Evolutionary conservation across 495 filamentous ascomycete species (phyloP).

Genomic region (Haplographium delicatum): DNA sequence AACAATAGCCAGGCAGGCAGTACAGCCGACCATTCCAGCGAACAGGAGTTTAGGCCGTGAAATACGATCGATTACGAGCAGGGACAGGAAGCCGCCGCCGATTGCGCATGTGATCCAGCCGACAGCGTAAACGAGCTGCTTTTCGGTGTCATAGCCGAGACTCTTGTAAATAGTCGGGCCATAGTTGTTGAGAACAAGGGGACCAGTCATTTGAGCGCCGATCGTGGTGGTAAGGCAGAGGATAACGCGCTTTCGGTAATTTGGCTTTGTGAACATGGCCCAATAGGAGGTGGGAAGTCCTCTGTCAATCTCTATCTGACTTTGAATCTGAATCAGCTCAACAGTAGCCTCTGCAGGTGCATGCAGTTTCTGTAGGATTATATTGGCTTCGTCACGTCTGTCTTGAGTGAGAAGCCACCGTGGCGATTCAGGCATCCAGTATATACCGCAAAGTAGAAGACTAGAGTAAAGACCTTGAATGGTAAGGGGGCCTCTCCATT

Average conservation of each 20-base stretch:
- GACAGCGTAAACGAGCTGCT: conserved; percentile 24
- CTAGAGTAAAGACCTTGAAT: not conserved
- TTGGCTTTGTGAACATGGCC: conserved; percentile 1
- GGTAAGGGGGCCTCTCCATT: conserved; percentile 1
- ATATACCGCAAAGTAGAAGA: not conserved
- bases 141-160: conserved; percentile 21
- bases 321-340: conserved; percentile 27
- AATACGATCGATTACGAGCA: conserved; percentile 28
- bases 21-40: conserved; percentile 23
- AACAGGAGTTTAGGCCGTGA: conserved; percentile 23
- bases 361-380: conserved; percentile 23
- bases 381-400: conserved; percentile 25
- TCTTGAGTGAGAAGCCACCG: conserved; percentile 28
- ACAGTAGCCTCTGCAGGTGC: conserved; percentile 12
- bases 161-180: conserved; percentile 27
- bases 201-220: conserved; percentile 24
- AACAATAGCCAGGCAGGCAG: conserved; percentile 26
- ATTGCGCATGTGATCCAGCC: conserved; percentile 25
- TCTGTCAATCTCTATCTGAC: conserved; percentile 7
- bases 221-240: conserved; percentile 23
- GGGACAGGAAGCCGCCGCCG: conserved; percentile 17
- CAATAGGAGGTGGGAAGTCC: not conserved
- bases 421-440: conserved; percentile 24
- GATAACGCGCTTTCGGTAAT: conserved; percentile 20
- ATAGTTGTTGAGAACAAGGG: conserved; percentile 28